Evolutionary conservation across 2,329 filamentous ascomycete genomes (phyloP).

Genomic region (Aureobasidium musti): DNA sequence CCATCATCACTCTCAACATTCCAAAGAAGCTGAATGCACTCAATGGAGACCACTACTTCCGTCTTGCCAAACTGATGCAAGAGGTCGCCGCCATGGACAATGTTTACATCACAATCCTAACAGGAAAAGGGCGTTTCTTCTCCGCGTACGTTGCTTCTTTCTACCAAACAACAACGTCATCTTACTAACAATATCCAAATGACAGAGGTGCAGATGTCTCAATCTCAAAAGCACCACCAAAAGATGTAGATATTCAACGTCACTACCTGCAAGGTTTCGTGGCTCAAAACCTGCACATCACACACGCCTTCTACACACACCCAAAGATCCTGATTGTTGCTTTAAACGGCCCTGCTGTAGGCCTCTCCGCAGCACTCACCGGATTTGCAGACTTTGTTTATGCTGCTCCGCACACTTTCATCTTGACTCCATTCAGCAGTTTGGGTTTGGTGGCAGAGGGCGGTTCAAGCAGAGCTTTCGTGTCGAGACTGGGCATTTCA

Average conservation of each 20-base stretch:
- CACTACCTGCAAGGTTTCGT: constrained; percentile 72
- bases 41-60: constrained; percentile 70
- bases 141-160: constrained; percentile 68
- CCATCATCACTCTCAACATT: constrained; percentile 84
- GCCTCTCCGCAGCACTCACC: constrained; percentile 80
- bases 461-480: constrained; percentile 74
- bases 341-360: constrained; percentile 88
- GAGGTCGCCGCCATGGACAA: constrained; percentile 78
- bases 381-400: constrained; percentile 93
- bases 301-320: constrained; percentile 87
- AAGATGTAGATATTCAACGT: constrained; percentile 48
- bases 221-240: constrained; percentile 51
- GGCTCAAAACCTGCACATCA: constrained; percentile 83
- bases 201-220: constrained; percentile 76
- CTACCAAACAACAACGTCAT: not conserved
- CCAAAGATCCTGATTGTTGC: constrained; percentile 90
- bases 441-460: constrained; percentile 90
- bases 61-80: constrained; percentile 69
- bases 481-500: constrained; percentile 73
- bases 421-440: constrained; percentile 88
- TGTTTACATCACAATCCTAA: constrained; percentile 80
- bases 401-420: constrained; percentile 74
- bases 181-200: not conserved
- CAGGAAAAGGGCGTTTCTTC: constrained; percentile 78
- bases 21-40: constrained; percentile 87